These are phyloP conservation scores for Daldinia vernicosa DNA, from an alignment of 495 filamentous ascomycete genomes.

Conservation along the genomic window DNA sequence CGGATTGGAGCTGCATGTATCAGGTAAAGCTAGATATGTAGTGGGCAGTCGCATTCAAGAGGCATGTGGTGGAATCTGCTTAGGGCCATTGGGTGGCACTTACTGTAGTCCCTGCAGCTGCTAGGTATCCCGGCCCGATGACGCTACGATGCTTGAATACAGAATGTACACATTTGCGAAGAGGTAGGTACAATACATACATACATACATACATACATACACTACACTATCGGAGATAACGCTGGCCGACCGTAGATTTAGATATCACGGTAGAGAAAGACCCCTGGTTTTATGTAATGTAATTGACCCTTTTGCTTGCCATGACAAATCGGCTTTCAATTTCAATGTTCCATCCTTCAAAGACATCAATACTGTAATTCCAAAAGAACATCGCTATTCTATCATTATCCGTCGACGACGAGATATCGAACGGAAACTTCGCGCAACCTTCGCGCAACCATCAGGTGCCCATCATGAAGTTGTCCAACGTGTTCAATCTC, in stretches of 20 bases:
- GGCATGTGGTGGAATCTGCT: conserved; percentile 20
- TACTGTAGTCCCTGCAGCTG: conserved; percentile 10
- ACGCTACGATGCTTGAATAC: conserved; percentile 23
- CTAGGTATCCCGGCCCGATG: conserved; percentile 17
- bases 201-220: too few species aligned
- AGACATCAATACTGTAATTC: neutral
- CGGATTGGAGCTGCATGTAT: neutral
- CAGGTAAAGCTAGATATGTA: neutral
- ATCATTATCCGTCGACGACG: neutral
- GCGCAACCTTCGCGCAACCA: neutral
- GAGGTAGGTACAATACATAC: neutral
- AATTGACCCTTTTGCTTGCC: conserved; percentile 5
- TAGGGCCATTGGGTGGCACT: conserved; percentile 21
- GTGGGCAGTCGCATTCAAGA: neutral
- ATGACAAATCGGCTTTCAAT: conserved; percentile 20
- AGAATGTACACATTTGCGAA: neutral
- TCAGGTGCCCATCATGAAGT: conserved; percentile 47
- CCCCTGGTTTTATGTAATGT: conserved; percentile 10
- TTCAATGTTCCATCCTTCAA: conserved; percentile 10
- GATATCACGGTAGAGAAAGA: conserved; percentile 1
- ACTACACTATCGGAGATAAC: conserved; percentile 6
- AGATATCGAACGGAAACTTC: neutral
- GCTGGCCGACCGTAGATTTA: conserved; percentile 11
- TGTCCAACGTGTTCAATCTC: conserved; percentile 49
- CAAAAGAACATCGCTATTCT: conserved; percentile 11